phyloP scores from a whole-genome alignment of 176 grass and related monocot species.

The Elymus sibiricus region DNA sequence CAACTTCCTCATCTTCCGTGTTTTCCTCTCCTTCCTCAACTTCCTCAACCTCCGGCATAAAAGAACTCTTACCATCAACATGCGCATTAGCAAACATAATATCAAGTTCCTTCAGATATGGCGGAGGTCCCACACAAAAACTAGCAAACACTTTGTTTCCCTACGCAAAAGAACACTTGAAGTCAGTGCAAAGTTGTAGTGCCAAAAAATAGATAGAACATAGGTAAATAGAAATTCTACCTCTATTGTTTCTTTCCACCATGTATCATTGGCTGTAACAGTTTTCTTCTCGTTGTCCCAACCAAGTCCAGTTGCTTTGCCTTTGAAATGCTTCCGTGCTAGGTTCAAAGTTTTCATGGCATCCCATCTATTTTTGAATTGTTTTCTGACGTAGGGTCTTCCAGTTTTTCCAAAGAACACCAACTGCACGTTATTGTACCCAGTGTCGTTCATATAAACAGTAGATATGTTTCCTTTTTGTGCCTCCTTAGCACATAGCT shows the following conservation, averaged over 20 bases:
- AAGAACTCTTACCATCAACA: background rate
- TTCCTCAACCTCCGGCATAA: background rate
- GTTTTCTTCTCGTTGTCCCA: background rate
- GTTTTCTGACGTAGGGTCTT: background rate
- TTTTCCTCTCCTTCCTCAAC: too few relatives aligned
- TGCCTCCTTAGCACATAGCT: too few relatives aligned
- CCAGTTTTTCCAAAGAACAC: too few relatives aligned
- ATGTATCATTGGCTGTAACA: background rate
- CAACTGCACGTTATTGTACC: too few relatives aligned
- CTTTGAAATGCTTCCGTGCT: background rate
- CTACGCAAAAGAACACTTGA: background rate
- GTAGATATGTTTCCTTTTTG: too few relatives aligned
- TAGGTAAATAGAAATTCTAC: background rate
- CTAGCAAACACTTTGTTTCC: background rate
- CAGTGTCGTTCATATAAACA: too few relatives aligned
- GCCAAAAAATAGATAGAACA: background rate
- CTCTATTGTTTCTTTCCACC: background rate
- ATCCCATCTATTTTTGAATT: background rate
- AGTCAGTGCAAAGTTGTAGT: background rate
- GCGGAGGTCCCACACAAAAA: too few relatives aligned
- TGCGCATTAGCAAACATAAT: background rate
- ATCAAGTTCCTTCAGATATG: background rate
- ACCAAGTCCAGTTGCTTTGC: background rate
- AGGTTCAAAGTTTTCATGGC: background rate
- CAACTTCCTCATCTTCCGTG: too few relatives aligned